A percentile compares a stretch with the other conserved stretches of the same genome.
Conservation (phyloP, 2,329 filamentous ascomycete species). For the Hirsutella minnesotensis region DNA sequence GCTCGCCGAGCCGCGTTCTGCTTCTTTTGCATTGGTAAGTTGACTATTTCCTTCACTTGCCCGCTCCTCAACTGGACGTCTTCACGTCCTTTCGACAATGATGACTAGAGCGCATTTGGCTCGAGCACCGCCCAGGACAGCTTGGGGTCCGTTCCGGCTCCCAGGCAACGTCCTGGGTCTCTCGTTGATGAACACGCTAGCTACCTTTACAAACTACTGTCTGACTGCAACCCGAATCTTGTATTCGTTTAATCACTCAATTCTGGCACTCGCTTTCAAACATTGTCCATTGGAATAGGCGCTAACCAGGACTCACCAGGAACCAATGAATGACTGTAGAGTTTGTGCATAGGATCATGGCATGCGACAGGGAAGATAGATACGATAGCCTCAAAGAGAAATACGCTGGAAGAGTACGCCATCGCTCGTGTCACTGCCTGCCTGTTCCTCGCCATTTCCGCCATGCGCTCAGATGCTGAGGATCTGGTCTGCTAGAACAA, state of each 20-base stretch:
- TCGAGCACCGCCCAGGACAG: slow-evolving; percentile 75
- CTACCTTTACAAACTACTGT: slow-evolving; percentile 80
- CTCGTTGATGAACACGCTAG: slow-evolving; percentile 99
- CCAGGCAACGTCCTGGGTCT: slow-evolving; percentile 42
- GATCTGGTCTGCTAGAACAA: slow-evolving; percentile 43
- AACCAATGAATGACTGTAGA: slow-evolving; percentile 14
- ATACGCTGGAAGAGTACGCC: slow-evolving; percentile 74
- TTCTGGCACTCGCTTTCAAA: neutral
- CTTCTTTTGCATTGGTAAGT: slow-evolving; percentile 21
- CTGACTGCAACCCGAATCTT: slow-evolving; percentile 45
- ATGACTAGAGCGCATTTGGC: slow-evolving; percentile 99
- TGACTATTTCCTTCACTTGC: neutral
- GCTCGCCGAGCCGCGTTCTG: neutral
- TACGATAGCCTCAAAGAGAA: slow-evolving; percentile 70
- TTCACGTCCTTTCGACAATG: slow-evolving; percentile 38
- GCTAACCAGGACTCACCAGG: slow-evolving; percentile 3
- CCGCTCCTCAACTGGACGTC: neutral
- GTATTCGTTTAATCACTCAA: neutral
- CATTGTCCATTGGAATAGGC: neutral
- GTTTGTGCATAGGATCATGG: slow-evolving; percentile 59
- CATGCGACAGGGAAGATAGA: slow-evolving; percentile 86
- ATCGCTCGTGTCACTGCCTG: slow-evolving; percentile 3
- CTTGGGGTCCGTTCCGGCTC: slow-evolving; percentile 66
- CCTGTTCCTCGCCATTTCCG: neutral
- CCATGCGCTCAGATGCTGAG: slow-evolving; percentile 31